phyloP scores from a whole-genome alignment of 768 basidiomycete species.

The Hygrophoropsis aurantiaca region DNA sequence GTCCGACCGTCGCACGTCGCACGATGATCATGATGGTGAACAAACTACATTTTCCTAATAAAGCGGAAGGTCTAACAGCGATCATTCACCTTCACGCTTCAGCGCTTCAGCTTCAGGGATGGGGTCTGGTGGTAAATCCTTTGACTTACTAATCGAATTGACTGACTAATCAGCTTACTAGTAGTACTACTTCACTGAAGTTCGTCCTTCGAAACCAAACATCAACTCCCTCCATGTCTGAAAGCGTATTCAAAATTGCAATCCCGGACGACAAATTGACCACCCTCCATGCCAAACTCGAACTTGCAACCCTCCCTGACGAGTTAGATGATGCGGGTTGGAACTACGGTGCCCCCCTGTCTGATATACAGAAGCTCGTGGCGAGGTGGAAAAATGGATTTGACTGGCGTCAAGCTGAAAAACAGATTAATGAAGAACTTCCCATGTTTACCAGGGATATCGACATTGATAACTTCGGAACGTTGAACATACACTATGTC shows the following conservation, averaged over 20 bases:
- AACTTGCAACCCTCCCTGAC: conserved; percentile 50
- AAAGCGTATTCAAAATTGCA: conserved; percentile 46
- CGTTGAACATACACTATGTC: conserved; percentile 57
- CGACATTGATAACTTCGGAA: conserved; percentile 44
- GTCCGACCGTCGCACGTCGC: no score
- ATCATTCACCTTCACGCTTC: no score
- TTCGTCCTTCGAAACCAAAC: no score
- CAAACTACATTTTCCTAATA: no score
- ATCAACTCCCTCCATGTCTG: conserved; percentile 25
- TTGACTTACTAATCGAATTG: no score
- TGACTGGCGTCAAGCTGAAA: conserved; percentile 57
- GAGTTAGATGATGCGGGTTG: conserved; percentile 52
- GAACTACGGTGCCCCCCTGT: conserved; percentile 53
- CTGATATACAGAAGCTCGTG: conserved; percentile 47
- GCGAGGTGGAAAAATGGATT: conserved; percentile 52
- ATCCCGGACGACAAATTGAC: conserved; percentile 43
- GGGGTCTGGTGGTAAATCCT: no score
- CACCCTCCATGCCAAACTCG: conserved; percentile 46
- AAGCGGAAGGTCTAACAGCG: no score
- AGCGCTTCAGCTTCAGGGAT: no score
- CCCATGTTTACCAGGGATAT: conserved; percentile 58
- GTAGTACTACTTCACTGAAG: no score
- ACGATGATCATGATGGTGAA: no score
- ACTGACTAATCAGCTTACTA: no score
- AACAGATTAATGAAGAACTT: conserved; percentile 46